phyloP scores from a whole-genome alignment of 2,329 filamentous ascomycete genomes.

The Incumbomyces delicatus region DNA sequence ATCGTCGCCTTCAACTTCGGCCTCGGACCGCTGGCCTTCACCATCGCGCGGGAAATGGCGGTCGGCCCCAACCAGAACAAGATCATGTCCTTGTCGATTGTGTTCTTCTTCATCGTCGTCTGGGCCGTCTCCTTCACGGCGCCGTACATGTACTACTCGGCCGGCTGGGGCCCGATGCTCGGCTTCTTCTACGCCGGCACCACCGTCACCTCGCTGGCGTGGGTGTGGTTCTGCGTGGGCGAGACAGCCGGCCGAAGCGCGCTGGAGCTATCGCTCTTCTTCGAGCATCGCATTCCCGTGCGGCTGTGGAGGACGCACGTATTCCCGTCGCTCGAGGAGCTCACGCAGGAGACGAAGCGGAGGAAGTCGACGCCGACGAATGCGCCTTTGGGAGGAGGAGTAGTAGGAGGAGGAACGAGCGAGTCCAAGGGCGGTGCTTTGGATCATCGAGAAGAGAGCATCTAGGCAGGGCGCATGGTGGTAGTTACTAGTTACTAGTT shows the following conservation, averaged over 20 bases:
- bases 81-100: constrained; percentile 36
- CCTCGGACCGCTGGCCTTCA: constrained; percentile 34
- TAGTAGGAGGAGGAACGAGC: too few species aligned
- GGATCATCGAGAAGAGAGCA: too few species aligned
- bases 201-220: constrained; percentile 22
- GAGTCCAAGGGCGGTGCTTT: too few species aligned
- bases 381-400: too few species aligned
- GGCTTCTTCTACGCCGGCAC: constrained; percentile 28
- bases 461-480: too few species aligned
- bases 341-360: neutral
- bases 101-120: constrained; percentile 30
- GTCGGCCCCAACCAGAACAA: constrained; percentile 41
- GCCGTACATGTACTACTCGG: constrained; percentile 29
- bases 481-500: too few species aligned
- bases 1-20: constrained; percentile 40
- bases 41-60: constrained; percentile 39
- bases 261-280: constrained; percentile 31
- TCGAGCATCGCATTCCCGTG: constrained; percentile 28
- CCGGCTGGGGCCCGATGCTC: constrained; percentile 25
- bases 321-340: neutral
- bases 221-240: constrained; percentile 30
- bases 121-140: constrained; percentile 28
- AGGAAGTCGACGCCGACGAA: neutral
- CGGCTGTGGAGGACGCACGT: constrained; percentile 22
- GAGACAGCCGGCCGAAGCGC: constrained; percentile 26